Conservation (phyloP, 2,329 filamentous ascomycete species). For the Spiromastix sp. region DNA sequence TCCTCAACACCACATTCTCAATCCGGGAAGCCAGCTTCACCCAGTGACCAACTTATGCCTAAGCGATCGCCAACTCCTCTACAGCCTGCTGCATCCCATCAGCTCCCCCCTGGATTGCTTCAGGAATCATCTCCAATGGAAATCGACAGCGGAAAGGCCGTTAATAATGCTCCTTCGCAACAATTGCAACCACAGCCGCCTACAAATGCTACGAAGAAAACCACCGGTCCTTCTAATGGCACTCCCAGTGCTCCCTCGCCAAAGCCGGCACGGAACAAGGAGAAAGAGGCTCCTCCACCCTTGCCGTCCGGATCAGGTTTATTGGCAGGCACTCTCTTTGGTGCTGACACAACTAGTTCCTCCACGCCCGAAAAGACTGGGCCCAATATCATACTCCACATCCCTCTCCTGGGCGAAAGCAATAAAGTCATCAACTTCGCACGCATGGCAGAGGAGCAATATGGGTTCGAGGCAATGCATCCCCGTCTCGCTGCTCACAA, state of each 20-base stretch:
- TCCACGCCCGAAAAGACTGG: conserved; percentile 35
- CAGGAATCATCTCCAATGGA: conserved; percentile 24
- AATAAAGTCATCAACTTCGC: conserved; percentile 96
- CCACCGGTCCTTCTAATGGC: conserved; percentile 35
- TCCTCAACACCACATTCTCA: conserved; percentile 9
- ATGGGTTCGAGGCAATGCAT: conserved; percentile 89
- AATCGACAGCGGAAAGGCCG: conserved; percentile 17
- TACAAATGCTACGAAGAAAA: conserved; percentile 26
- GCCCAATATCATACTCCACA: conserved; percentile 73
- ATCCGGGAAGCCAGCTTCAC: conserved; percentile 4
- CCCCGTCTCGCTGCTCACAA: conserved; percentile 81
- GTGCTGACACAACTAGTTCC: conserved; percentile 37
- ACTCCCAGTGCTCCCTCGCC: conserved; percentile 42
- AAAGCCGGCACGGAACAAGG: conserved; percentile 47
- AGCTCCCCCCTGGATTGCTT: conserved; percentile 12
- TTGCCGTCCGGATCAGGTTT: conserved; percentile 54
- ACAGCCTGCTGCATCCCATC: conserved; percentile 8
- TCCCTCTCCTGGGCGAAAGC: conserved; percentile 68
- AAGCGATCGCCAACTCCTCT: conserved; percentile 15
- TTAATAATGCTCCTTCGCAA: conserved; percentile 7
- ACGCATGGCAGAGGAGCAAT: conserved; percentile 82
- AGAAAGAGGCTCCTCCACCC: conserved; percentile 42
- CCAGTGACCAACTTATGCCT: conserved; percentile 5
- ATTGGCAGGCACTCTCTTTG: conserved; percentile 52
- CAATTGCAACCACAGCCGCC: conserved; percentile 9